Percentiles rank a stretch among this genome's conserved stretches.
Conservation (phyloP, 208 protist species). For the Leishmania martiniquensis region DNA sequence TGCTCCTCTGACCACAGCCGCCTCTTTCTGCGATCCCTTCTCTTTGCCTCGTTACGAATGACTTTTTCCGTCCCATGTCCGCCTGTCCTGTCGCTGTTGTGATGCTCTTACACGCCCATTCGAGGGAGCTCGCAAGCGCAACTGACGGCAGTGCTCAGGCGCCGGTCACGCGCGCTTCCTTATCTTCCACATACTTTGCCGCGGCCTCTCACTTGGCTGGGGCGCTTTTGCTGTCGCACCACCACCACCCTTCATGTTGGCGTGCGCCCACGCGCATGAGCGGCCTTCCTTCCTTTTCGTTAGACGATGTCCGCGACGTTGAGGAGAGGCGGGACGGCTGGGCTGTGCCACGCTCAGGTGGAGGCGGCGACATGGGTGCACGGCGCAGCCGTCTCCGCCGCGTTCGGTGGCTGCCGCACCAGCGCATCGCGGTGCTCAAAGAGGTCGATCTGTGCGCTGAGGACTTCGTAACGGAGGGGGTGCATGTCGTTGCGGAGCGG, state of each 20-base stretch:
- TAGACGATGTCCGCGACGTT: conserved; percentile 22
- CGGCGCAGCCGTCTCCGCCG: conserved; percentile 42
- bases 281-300: conserved; percentile 23
- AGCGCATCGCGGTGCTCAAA: conserved; percentile 48
- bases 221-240: neutral
- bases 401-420: conserved; percentile 27
- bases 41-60: neutral
- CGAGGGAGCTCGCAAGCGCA: neutral
- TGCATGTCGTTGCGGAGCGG: conserved; percentile 11
- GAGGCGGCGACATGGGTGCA: neutral
- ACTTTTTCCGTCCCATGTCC: neutral
- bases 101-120: neutral
- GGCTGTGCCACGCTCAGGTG: neutral
- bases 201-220: neutral
- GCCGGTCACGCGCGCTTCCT: neutral
- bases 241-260: neutral
- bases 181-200: neutral
- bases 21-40: neutral
- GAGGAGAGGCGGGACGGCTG: conserved; percentile 8
- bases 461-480: conserved; percentile 28
- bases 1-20: neutral
- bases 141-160: neutral
- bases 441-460: conserved; percentile 44
- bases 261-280: conserved; percentile 8
- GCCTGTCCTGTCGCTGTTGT: neutral